Evolutionary conservation across 768 basidiomycete species (phyloP).

Genomic region (Podaxis sp.): DNA sequence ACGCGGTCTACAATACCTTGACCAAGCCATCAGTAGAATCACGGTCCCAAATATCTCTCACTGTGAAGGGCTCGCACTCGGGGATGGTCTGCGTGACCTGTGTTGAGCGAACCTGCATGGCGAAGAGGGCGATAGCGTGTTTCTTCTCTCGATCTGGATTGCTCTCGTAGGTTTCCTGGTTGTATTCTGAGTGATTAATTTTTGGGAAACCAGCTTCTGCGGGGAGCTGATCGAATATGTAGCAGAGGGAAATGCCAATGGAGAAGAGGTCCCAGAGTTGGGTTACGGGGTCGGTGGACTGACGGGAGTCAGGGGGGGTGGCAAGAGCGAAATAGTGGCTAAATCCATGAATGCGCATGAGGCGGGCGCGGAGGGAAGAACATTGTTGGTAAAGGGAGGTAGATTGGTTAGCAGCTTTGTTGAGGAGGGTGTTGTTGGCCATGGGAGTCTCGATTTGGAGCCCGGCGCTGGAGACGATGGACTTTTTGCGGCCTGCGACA

Average conservation of each 20-base stretch:
- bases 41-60: constrained; percentile 88
- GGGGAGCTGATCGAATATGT: constrained; percentile 91
- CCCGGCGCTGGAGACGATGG: constrained; percentile 62
- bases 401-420: constrained; percentile 84
- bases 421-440: constrained; percentile 83
- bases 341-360: constrained; percentile 79
- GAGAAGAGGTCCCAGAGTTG: constrained; percentile 95
- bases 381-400: constrained; percentile 94
- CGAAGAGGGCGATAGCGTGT: constrained; percentile 86
- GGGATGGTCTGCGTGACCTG: constrained; percentile 59
- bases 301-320: constrained; percentile 56
- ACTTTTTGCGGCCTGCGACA: constrained; percentile 77
- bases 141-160: constrained; percentile 86
- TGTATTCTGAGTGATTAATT: constrained; percentile 66
- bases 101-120: constrained; percentile 80
- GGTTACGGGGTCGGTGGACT: constrained; percentile 89
- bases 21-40: constrained; percentile 93
- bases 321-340: constrained; percentile 66
- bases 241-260: constrained; percentile 91
- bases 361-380: constrained; percentile 70
- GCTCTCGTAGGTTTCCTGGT: constrained; percentile 60
- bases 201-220: constrained; percentile 56
- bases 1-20: constrained; percentile 61
- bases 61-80: constrained; percentile 81
- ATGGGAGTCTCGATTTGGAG: constrained; percentile 74